Conservation (phyloP, 345 rosid species). For the Citrus glauca region DNA sequence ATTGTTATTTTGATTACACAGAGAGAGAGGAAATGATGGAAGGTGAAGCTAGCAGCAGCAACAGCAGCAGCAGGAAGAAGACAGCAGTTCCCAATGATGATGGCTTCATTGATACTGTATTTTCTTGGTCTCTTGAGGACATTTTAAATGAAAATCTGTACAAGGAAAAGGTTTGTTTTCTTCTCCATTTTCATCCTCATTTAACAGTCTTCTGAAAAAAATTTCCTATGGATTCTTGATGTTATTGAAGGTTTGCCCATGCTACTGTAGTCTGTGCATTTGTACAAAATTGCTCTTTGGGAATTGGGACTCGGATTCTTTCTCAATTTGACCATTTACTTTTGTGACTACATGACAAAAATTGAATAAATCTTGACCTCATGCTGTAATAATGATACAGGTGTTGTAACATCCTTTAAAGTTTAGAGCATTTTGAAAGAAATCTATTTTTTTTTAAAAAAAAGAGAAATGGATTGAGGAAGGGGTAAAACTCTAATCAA, state of each 20-base stretch:
- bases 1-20: too few relatives aligned
- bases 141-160: neutral
- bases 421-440: too few relatives aligned
- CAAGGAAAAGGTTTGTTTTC: neutral
- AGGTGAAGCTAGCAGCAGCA: neutral
- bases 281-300: neutral
- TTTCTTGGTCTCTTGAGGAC: neutral
- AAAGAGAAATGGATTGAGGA: too few relatives aligned
- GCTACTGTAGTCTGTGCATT: neutral
- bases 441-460: too few relatives aligned
- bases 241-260: neutral
- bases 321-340: neutral
- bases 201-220: too few relatives aligned
- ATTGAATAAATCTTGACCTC: neutral
- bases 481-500: too few relatives aligned
- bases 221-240: neutral
- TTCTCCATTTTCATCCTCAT: too few relatives aligned
- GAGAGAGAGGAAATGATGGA: too few relatives aligned
- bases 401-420: too few relatives aligned
- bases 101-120: neutral
- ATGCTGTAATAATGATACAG: neutral
- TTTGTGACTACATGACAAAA: neutral
- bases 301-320: neutral
- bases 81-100: neutral
- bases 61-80: constrained; percentile 16